Base-by-base conservation (phyloP, 2,329 filamentous ascomycete species). In the Aspergillus hiratsukae region DNA sequence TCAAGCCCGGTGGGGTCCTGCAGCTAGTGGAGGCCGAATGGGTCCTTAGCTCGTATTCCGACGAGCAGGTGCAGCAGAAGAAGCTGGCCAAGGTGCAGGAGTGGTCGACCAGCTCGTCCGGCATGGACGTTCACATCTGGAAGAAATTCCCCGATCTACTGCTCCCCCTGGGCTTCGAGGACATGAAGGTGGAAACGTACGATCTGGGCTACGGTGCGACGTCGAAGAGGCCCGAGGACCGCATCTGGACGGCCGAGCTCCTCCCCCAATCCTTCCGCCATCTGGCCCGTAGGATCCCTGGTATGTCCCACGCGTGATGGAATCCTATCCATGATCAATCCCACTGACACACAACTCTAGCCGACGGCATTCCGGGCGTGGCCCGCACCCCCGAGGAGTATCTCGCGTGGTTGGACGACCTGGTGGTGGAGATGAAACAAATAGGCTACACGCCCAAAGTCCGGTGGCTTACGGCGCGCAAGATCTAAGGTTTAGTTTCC, bases 21-120 rank as follows among this genome's bases (percentile, higher is more conserved):
- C 58, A 60, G 37, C 29, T 60, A 1, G 56, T 58, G 11, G 58
- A 60, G 27, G 51, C 53, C 0, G 53, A 60, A 52, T 60, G 58
- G 58, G 52, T 60, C 17, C 21, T 51, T 1, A 51, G 48, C 29
- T 46, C 49, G 28, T 41, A 48, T 51, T 31, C 45, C 11, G 55
- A 48, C 10, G 49, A 54, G 9, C 28, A 52, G 3, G 49, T 51
- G 1, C 46, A 54, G n/a, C 53, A 58, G 14, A 53, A 48, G 37
- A 58, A 56, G 35, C 45, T 58, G 49, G 53, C 51, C 9, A 21
- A 43, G 1, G 25, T 54, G 29, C 53, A 58, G 40, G 49, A 52
- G 14, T 60, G 56, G 58, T 55, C 53, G 5, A 60, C 56, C 2
- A 40, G 27, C 27, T 53, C 50, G 14, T 56, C 52, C 14, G 56